A percentile compares a stretch with the other conserved stretches of the same genome.
Conservation (phyloP, 2,329 filamentous ascomycete genomes). For the Cylindrodendrum hubeiense region DNA sequence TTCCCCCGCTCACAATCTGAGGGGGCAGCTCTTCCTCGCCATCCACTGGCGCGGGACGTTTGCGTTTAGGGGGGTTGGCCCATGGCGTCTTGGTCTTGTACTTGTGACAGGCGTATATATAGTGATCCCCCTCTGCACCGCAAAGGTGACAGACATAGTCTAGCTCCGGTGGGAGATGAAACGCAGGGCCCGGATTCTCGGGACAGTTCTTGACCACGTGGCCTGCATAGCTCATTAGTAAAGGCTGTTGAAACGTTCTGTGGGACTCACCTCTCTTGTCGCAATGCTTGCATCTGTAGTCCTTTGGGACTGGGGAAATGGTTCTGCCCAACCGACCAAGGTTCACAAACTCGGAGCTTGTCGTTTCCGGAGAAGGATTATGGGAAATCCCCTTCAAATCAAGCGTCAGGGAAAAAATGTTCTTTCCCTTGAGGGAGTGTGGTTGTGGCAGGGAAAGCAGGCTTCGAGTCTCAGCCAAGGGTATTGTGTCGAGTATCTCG, state of each 20-base stretch:
- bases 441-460: background rate
- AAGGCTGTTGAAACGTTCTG: background rate
- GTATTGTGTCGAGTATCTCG: no score
- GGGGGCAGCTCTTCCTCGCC: background rate
- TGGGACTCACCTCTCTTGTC: constrained; percentile 18
- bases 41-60: background rate
- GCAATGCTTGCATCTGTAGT: constrained; percentile 22
- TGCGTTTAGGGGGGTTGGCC: background rate
- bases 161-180: constrained; percentile 4
- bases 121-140: constrained; percentile 28
- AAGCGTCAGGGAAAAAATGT: constrained; percentile 3
- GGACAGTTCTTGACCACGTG: constrained; percentile 34
- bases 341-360: background rate
- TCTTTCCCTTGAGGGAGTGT: background rate
- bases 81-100: background rate
- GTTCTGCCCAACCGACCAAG: background rate
- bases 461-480: background rate
- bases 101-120: constrained; percentile 26
- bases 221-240: constrained; percentile 25
- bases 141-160: constrained; percentile 36
- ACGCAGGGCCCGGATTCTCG: constrained; percentile 8
- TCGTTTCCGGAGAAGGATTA: background rate
- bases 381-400: background rate
- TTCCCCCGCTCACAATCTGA: background rate
- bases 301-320: constrained; percentile 8